Base-by-base conservation (phyloP, 2,329 filamentous ascomycete species). In the Ascosphaera pollenicola region DNA sequence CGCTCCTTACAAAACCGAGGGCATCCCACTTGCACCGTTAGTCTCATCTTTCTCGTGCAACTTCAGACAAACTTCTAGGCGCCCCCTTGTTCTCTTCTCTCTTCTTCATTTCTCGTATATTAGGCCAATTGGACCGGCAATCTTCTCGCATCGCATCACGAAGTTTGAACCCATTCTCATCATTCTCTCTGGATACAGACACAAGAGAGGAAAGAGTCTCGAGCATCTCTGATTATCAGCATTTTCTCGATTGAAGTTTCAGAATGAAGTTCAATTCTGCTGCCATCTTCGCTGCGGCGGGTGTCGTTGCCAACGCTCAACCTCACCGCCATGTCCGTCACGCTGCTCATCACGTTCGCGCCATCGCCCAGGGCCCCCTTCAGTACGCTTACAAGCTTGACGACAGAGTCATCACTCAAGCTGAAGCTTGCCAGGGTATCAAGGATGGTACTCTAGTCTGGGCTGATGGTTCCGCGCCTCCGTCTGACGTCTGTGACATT, bases 331-430 rank as follows among this genome's bases (percentile, higher is more conserved):
- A 61, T 45, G 51, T 52, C 38, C 62, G 61, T 46, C 53, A 53
- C 41, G 58, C 59, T 47, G 42, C 45, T 38, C 56, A 57, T 45
- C 53, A 57, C 40, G 52, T 46, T 19, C 46, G 58, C 15, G 58
- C 60, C 28, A 59, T 58, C 42, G 60, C 62, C 16, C 58, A 62
- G 45, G 70, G 67, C 34, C 67, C 75, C 24, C 75, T 72, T 39
- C 69, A 75, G 47, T 71, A 75, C 41, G 68, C 77, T 41, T 94
- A 85, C 60, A 67, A 77, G 53, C 62, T 85, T 40, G 70, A 78
- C 43, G 77, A 75, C 43, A 49, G 73, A 51, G 45, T 61, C 26
- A 67, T 92, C 47, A 62, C 64, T 39, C 59, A 68, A 43, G 58
- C 68, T 0, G 69, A 83, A 43, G 83, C 83, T 40, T 68, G 77